These are phyloP conservation scores for Porcisia hertigi DNA, from an alignment of 208 protist species.

Conservation along the genomic window DNA sequence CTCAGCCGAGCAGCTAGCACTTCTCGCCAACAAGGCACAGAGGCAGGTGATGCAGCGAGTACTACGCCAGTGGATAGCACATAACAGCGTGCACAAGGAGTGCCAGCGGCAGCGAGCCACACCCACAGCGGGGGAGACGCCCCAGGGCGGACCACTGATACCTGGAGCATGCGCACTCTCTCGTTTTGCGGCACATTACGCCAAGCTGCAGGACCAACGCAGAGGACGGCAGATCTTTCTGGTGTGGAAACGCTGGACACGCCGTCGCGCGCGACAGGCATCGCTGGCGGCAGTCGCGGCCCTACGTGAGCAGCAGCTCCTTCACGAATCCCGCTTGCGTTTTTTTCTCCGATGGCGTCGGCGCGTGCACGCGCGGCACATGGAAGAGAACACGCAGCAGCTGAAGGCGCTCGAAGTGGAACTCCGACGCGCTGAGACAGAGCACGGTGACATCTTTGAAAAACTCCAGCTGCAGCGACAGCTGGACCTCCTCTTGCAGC, in stretches of 20 bases:
- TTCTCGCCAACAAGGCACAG: constrained; percentile 47
- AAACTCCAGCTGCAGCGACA: constrained; percentile 83
- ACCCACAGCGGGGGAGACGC: neutral
- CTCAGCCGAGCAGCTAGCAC: constrained; percentile 29
- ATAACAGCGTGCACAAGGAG: neutral
- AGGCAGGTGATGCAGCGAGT: constrained; percentile 43
- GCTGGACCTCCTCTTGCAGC: constrained; percentile 54
- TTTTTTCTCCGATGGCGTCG: constrained; percentile 57
- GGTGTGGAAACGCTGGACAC: constrained; percentile 55
- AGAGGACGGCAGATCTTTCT: constrained; percentile 24
- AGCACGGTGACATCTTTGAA: constrained; percentile 79
- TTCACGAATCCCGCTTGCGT: constrained; percentile 34
- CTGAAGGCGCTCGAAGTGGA: constrained; percentile 42
- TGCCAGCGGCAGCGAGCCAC: no score
- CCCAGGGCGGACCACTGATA: neutral
- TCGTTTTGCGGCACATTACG: constrained; percentile 32
- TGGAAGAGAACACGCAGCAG: constrained; percentile 27
- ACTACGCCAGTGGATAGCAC: constrained; percentile 34
- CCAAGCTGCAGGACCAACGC: constrained; percentile 11
- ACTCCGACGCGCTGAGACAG: constrained; percentile 54
- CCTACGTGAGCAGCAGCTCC: constrained; percentile 40
- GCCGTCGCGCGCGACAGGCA: constrained; percentile 21
- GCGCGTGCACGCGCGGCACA: constrained; percentile 34
- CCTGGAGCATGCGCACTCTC: constrained; percentile 12
- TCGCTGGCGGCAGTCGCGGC: constrained; percentile 45